Evolutionary conservation across 768 basidiomycete species (phyloP), one percentile per base, ranked within the genome.

Genomic region (Lactifluus subvellereus): DNA sequence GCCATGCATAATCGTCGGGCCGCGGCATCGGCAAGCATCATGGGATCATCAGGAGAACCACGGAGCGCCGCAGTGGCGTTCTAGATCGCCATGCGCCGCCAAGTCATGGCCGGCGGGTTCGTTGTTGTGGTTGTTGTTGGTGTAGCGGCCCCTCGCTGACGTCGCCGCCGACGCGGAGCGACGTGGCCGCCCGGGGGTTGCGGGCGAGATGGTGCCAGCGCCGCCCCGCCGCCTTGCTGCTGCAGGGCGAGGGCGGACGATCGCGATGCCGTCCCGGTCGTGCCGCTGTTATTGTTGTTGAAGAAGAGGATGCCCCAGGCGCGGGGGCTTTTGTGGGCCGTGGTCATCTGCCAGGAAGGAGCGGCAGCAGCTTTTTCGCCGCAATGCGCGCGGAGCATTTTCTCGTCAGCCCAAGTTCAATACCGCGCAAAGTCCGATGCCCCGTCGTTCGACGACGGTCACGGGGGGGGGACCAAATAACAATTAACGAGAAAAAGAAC

Each of bases 31-130:
- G 47, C 20, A 48, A 14, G 47, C 11, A 11, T 4, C 2, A 6
- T 27, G 47, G 18, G 47, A 48, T 27, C 10, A 54, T 64, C 58
- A 64, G 33, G 62, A 64, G 58, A 64, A 64, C 62, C 62, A 64
- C 9, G 62, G 62, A 20, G 53, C 4, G 14, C 62, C 62, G 18
- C 62, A 60, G 13, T 64, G 62, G 32, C 62, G 62, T 55, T 64
- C 62, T 10, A 64, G 35, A 27, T 64, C 54, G 48, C 58, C 58
- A 20, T 60, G 62, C 18, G 32, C 62, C 0, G 51, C 57, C 9
- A 59, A 18, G 22, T 64, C 62, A 3, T 59, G 57, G 22, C 52
- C 53, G 10, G 22, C 22, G 27, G 40, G 38, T 54, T 42, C 52
- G 22, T 48, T 42, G 11, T 48, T 40, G 18, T 43, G 1, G 5